Evolutionary conservation across 352 stramenopile species (phyloP).

Genomic region (Phytophthora ramorum): DNA sequence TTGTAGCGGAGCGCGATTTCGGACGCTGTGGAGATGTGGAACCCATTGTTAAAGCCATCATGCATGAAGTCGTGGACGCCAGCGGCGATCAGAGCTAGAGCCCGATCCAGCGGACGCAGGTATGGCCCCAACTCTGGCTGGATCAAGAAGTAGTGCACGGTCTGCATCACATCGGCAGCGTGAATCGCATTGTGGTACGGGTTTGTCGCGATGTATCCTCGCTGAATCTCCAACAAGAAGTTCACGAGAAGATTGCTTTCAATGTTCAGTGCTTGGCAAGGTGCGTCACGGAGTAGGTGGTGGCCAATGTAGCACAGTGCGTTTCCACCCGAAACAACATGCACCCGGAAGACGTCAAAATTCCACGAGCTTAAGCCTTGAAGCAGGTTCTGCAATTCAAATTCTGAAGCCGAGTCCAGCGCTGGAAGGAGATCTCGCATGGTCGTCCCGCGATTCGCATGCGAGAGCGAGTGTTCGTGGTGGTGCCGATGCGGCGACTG

Average conservation of each 20-base stretch:
- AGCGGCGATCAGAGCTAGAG: constrained; percentile 76
- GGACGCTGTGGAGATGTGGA: constrained; percentile 87
- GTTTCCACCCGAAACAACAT: constrained; percentile 73
- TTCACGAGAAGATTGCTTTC: constrained; percentile 67
- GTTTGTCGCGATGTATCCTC: constrained; percentile 81
- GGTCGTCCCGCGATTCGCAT: constrained; percentile 47
- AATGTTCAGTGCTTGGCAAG: constrained; percentile 66
- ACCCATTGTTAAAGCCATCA: constrained; percentile 91
- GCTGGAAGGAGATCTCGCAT: constrained; percentile 72
- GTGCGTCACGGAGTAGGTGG: constrained; percentile 72
- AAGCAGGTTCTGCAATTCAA: constrained; percentile 77
- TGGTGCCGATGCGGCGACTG: constrained; percentile 24
- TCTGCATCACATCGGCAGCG: constrained; percentile 91
- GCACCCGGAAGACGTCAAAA: constrained; percentile 84
- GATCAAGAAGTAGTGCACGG: constrained; percentile 86
- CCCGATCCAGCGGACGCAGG: constrained; percentile 78
- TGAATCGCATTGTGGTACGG: constrained; percentile 93
- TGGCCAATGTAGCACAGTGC: constrained; percentile 81
- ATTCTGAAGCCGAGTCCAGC: constrained; percentile 65
- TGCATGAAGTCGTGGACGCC: constrained; percentile 92
- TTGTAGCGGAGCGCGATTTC: constrained; percentile 92
- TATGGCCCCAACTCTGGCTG: constrained; percentile 78
- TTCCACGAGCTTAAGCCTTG: constrained; percentile 59
- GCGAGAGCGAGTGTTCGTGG: constrained; percentile 22
- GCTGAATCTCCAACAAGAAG: constrained; percentile 87